Percentiles rank a stretch among this genome's conserved stretches.
Evolutionary conservation across 208 protist genomes (phyloP).

Genomic region (Crithidia bombi): DNA sequence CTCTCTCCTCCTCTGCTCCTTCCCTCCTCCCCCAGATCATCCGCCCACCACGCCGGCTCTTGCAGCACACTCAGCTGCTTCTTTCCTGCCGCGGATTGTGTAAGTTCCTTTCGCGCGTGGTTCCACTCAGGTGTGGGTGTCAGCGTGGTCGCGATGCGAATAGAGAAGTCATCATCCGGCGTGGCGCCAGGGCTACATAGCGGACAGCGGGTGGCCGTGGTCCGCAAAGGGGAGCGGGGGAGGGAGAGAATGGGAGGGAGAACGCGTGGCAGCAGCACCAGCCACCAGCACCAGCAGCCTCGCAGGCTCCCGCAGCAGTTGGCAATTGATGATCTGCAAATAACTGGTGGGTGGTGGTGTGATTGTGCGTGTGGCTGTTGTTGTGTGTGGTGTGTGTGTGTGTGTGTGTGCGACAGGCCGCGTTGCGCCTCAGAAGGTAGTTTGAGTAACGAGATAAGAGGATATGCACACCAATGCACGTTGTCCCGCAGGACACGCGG

Average conservation of each 20-base stretch:
- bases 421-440: slow-evolving; percentile 21
- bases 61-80: slow-evolving; percentile 46
- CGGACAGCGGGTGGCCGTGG: not conserved
- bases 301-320: too few species aligned
- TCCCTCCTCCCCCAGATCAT: too few species aligned
- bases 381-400: not conserved
- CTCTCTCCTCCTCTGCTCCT: not conserved
- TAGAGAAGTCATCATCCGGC: slow-evolving; percentile 28
- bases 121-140: slow-evolving; percentile 65
- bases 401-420: not conserved
- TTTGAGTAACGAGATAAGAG: slow-evolving; percentile 32
- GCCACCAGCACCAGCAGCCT: too few species aligned
- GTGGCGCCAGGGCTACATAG: slow-evolving; percentile 8
- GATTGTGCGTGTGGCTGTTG: not conserved
- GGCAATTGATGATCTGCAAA: too few species aligned
- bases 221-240: not conserved
- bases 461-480: slow-evolving; percentile 36
- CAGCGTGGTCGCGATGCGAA: slow-evolving; percentile 45
- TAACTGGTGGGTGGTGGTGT: too few species aligned
- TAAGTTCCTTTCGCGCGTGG: slow-evolving; percentile 52
- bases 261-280: slow-evolving; percentile 13
- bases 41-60: not conserved
- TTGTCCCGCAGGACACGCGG: slow-evolving; percentile 28
- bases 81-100: slow-evolving; percentile 72
- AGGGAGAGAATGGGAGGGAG: not conserved